phyloP scores from a whole-genome alignment of 2,329 filamentous ascomycete species.

The Fonsecaea pugnacius region DNA sequence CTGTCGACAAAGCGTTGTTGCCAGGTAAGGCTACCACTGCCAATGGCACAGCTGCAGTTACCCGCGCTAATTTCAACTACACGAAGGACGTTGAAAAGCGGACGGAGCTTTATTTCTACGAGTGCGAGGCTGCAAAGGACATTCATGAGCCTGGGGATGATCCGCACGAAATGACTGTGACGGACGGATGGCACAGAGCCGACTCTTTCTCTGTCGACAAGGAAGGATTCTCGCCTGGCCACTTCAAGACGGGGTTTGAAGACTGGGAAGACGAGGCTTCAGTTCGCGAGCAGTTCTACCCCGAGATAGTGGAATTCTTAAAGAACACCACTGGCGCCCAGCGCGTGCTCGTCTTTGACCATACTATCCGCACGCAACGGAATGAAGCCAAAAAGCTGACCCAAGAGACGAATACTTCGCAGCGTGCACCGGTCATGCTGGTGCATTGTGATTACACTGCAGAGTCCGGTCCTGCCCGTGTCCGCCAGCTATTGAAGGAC shows the following conservation, averaged over 20 bases:
- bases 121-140: constrained; percentile 44
- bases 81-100: constrained; percentile 49
- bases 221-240: constrained; percentile 53
- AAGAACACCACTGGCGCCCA: constrained; percentile 52
- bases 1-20: constrained; percentile 46
- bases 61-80: constrained; percentile 54
- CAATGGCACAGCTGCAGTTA: constrained; percentile 39
- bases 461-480: constrained; percentile 49
- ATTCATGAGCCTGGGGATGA: constrained; percentile 50
- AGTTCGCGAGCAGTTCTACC: constrained; percentile 52
- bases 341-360: constrained; percentile 55
- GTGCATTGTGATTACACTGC: constrained; percentile 54
- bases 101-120: constrained; percentile 47
- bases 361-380: constrained; percentile 51
- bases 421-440: constrained; percentile 35
- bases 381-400: constrained; percentile 35
- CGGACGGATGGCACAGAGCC: constrained; percentile 50
- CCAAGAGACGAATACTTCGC: constrained; percentile 39
- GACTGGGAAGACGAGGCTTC: constrained; percentile 46
- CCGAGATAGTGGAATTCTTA: constrained; percentile 53
- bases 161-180: constrained; percentile 46
- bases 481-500: constrained; percentile 50
- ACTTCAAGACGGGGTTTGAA: constrained; percentile 46
- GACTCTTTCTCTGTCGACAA: constrained; percentile 52
- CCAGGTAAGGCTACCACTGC: constrained; percentile 37